phyloP scores from a whole-genome alignment of 768 basidiomycete species.

The Rossbeevera mucosa region DNA sequence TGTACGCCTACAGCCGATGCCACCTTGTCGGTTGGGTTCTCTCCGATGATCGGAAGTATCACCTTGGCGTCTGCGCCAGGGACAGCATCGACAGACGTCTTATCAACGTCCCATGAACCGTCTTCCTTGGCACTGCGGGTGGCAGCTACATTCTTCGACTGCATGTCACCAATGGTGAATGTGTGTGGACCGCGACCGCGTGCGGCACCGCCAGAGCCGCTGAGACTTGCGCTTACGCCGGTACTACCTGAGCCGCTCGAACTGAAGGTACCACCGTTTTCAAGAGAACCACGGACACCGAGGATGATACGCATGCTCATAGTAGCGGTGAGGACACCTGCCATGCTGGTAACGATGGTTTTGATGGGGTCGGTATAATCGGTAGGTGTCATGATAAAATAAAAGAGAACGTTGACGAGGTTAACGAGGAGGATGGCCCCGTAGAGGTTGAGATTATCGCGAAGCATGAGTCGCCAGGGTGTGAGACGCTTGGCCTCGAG shows the following conservation, averaged over 20 bases:
- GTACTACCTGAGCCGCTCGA: slow-evolving; percentile 41
- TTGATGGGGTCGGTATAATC: slow-evolving; percentile 61
- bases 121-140: slow-evolving; percentile 40
- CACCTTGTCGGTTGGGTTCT: slow-evolving; percentile 22
- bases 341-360: slow-evolving; percentile 82
- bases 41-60: slow-evolving; percentile 31
- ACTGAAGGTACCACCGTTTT: slow-evolving; percentile 65
- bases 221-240: slow-evolving; percentile 44
- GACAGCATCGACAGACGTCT: slow-evolving; percentile 38
- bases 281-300: slow-evolving; percentile 72
- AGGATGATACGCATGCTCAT: slow-evolving; percentile 88
- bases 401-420: slow-evolving; percentile 80
- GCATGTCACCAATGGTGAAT: slow-evolving; percentile 47
- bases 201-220: slow-evolving; percentile 14
- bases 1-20: slow-evolving; percentile 44
- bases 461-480: slow-evolving; percentile 85
- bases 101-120: slow-evolving; percentile 32
- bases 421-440: slow-evolving; percentile 78
- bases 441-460: slow-evolving; percentile 84
- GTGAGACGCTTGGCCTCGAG: slow-evolving; percentile 46
- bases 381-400: slow-evolving; percentile 76
- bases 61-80: slow-evolving; percentile 35
- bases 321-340: slow-evolving; percentile 80
- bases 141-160: slow-evolving; percentile 47
- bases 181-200: slow-evolving; percentile 30